Evolutionary conservation across 1,284 basidiomycete genomes (phyloP).

Genomic region (Irpex lacteus): DNA sequence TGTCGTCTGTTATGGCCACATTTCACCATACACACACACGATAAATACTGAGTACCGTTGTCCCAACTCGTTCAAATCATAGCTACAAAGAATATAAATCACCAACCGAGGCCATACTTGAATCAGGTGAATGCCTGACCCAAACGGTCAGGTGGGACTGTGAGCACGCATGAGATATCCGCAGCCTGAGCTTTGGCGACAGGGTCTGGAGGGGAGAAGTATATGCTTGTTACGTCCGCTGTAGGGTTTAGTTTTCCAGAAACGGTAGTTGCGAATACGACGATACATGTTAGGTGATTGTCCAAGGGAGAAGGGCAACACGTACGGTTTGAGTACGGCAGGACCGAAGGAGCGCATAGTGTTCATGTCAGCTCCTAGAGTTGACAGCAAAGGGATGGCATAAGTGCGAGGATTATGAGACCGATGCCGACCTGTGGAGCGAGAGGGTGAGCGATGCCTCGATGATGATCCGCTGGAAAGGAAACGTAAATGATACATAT

Average conservation of each 20-base stretch:
- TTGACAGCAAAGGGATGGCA: slow-evolving; percentile 57
- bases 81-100: too few species aligned
- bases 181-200: slow-evolving; percentile 20
- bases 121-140: too few species aligned
- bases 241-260: slow-evolving; percentile 52
- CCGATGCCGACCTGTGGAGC: slow-evolving; percentile 60
- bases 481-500: too few species aligned
- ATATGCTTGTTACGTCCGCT: slow-evolving; percentile 41
- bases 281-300: neutral
- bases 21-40: too few species aligned
- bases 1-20: too few species aligned
- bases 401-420: slow-evolving; percentile 62
- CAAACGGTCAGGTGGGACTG: neutral
- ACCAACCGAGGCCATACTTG: too few species aligned
- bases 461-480: too few species aligned
- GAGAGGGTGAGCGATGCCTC: too few species aligned
- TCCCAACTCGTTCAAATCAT: too few species aligned
- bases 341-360: slow-evolving; percentile 77
- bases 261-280: slow-evolving; percentile 34
- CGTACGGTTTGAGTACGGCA: slow-evolving; percentile 62
- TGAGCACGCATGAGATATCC: neutral
- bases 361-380: slow-evolving; percentile 65
- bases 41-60: too few species aligned
- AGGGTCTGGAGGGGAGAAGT: slow-evolving; percentile 38
- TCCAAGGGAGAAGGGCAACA: slow-evolving; percentile 10